A percentile compares a stretch with the other conserved stretches of the same genome.
These are phyloP conservation scores for Juncus inflexus DNA, from an alignment of 176 grass and related monocot genomes.

Conservation along the genomic window DNA sequence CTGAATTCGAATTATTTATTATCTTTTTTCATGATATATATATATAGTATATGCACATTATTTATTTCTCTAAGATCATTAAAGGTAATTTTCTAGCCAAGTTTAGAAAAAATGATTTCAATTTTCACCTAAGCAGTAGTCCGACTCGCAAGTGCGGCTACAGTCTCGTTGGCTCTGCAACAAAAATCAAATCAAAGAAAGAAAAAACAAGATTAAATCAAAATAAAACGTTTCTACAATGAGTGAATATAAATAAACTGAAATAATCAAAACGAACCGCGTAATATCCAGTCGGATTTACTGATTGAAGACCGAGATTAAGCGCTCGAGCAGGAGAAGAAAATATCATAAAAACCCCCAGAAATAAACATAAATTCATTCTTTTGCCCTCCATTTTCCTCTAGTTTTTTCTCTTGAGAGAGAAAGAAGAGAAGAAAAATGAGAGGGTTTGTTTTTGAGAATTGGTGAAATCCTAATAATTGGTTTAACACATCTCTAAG, in stretches of 20 bases:
- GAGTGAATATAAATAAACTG: not conserved
- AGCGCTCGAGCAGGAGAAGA: slow-evolving; percentile 42
- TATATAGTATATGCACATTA: too few species aligned
- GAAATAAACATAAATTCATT: too few species aligned
- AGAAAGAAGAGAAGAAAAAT: too few species aligned
- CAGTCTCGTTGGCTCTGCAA: slow-evolving; percentile 66
- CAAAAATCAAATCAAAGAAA: not conserved
- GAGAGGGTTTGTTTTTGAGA: too few species aligned
- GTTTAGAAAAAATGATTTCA: not conserved
- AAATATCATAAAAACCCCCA: slow-evolving; percentile 5
- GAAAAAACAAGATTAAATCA: slow-evolving; percentile 3
- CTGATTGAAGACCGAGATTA: slow-evolving; percentile 58
- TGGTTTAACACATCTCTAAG: too few species aligned
- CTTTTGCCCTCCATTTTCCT: not conserved
- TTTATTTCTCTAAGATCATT: too few species aligned
- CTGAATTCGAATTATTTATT: not conserved
- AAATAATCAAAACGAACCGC: slow-evolving; percentile 34
- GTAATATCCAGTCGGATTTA: slow-evolving; percentile 20
- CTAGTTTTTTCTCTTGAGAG: too few species aligned
- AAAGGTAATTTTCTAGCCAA: not conserved
- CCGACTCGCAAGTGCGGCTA: slow-evolving; percentile 84
- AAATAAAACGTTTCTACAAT: not conserved
- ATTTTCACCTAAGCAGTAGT: slow-evolving; percentile 67
- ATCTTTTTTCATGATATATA: not conserved
- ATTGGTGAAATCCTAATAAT: too few species aligned